Conservation (phyloP, 306 rosid species). For the Rosa rugosa region DNA sequence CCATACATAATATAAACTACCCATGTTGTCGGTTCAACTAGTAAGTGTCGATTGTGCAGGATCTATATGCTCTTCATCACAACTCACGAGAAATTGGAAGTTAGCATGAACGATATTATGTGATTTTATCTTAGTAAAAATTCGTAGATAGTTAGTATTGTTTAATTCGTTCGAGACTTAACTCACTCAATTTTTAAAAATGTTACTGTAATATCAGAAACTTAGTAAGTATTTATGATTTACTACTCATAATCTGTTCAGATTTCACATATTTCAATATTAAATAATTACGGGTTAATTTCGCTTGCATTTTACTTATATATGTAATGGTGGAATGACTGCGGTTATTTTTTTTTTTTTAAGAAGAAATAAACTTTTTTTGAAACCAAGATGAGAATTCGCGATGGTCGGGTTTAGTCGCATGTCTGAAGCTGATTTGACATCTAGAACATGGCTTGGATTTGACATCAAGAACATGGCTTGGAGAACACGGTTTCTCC, state of each 20-base stretch:
- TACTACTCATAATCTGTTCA: too few relatives aligned
- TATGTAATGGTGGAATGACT: too few relatives aligned
- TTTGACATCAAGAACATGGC: not conserved
- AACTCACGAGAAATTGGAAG: not conserved
- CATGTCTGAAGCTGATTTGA: not conserved
- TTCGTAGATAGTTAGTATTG: too few relatives aligned
- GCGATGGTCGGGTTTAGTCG: not conserved
- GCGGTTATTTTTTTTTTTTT: too few relatives aligned
- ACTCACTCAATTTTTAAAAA: too few relatives aligned
- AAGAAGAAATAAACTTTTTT: not conserved
- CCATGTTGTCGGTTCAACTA: not conserved
- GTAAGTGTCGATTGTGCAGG: conserved; percentile 3
- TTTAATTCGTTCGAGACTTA: too few relatives aligned
- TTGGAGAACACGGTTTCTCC: not conserved
- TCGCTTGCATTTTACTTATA: too few relatives aligned
- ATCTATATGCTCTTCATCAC: not conserved
- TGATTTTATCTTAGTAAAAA: too few relatives aligned
- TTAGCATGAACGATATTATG: not conserved
- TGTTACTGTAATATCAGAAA: too few relatives aligned
- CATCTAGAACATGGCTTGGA: not conserved
- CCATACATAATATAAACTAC: not conserved
- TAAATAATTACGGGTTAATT: too few relatives aligned
- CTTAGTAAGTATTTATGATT: too few relatives aligned
- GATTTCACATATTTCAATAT: too few relatives aligned
- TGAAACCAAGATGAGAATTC: not conserved